Percentiles rank a stretch among this genome's conserved stretches.
Evolutionary conservation across 306 rosid genomes (phyloP).

Genomic region (Gleditsia sinensis): DNA sequence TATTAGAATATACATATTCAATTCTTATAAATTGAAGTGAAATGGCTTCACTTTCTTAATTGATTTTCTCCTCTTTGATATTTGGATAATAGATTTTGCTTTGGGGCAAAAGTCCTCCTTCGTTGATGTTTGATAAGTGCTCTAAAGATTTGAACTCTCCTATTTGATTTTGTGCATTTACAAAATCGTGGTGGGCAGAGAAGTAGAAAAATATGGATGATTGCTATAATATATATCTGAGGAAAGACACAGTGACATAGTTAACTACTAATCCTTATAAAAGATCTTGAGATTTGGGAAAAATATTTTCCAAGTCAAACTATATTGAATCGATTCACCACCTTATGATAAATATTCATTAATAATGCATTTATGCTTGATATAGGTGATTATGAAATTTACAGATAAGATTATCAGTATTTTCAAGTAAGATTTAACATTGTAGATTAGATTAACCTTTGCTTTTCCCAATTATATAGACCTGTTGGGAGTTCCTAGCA

Average conservation of each 20-base stretch:
- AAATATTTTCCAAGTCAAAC: neutral
- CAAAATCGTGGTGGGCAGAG: neutral
- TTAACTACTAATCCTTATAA: neutral
- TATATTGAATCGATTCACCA: neutral
- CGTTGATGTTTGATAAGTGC: neutral
- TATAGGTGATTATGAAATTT: neutral
- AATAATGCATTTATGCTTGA: neutral
- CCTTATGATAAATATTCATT: neutral
- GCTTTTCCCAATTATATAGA: neutral
- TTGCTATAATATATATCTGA: neutral
- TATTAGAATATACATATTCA: neutral
- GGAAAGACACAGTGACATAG: neutral
- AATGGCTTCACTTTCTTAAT: neutral
- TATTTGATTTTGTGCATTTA: neutral
- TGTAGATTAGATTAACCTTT: neutral
- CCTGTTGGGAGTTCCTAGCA: neutral
- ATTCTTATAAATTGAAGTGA: neutral
- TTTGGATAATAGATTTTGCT: neutral
- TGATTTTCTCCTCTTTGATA: neutral
- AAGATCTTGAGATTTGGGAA: neutral
- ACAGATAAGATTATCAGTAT: neutral
- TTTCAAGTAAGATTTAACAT: neutral
- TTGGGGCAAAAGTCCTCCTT: neutral
- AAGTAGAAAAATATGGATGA: neutral
- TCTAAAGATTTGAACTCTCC: neutral